phyloP scores from a whole-genome alignment of 1,139 yeast species.

The Scheffersomyces cryptocercus region DNA sequence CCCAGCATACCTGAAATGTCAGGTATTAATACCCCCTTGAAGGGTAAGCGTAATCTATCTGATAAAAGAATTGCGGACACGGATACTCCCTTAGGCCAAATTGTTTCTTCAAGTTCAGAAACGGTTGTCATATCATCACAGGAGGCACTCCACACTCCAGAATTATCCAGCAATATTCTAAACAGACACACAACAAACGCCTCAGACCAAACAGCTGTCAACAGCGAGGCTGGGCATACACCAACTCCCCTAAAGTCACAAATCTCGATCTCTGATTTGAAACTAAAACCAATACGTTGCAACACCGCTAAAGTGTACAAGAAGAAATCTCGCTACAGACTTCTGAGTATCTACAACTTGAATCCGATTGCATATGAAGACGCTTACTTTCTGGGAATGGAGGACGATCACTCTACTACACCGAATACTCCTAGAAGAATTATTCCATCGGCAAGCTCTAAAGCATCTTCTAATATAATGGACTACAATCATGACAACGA shows the following conservation, averaged over 20 bases:
- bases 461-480: slow-evolving; percentile 9
- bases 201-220: not conserved
- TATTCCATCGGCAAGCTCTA: slow-evolving; percentile 4
- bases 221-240: not conserved
- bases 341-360: slow-evolving; percentile 40
- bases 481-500: slow-evolving; percentile 1
- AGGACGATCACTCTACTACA: slow-evolving; percentile 4
- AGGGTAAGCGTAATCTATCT: no score
- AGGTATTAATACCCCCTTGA: no score
- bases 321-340: slow-evolving; percentile 43
- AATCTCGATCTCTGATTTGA: slow-evolving; percentile 39
- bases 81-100: no score
- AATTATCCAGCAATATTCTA: no score
- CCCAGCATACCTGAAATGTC: no score
- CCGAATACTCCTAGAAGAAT: slow-evolving; percentile 4
- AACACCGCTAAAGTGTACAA: slow-evolving; percentile 31
- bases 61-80: no score
- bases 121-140: no score
- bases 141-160: no score
- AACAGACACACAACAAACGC: not conserved
- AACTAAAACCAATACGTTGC: slow-evolving; percentile 44
- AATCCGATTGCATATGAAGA: slow-evolving; percentile 32
- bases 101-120: no score
- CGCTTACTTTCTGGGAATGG: slow-evolving; percentile 3
- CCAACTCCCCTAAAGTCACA: slow-evolving; percentile 14